Base-by-base conservation (phyloP, 176 grass and related monocot species). In the Puya raimondii region DNA sequence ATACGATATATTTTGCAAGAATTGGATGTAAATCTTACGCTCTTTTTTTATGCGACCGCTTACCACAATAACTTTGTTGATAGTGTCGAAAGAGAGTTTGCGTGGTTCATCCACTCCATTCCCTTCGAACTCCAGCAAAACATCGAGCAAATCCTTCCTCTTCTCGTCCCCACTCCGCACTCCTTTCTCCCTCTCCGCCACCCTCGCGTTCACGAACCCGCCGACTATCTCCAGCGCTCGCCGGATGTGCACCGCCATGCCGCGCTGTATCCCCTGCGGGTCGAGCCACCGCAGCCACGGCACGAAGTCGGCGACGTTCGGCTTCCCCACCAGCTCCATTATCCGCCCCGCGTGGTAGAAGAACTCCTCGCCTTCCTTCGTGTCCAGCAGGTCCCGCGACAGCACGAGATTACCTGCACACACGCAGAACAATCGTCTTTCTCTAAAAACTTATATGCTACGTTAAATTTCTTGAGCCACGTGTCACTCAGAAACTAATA, bases 271-370 rank as follows among this genome's bases (percentile, higher is more conserved):
- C 64, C 64, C 17, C 42, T 67, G 64, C 12, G n/a, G 64, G 17
- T 67, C 64, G 12, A 67, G 33, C 23, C 12, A 13, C 15, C 64
- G 23, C 11, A 67, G n/a, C 23, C 23, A 67, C 1, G 12, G 64
- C 12, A 67, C n/a, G 64, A 67, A 67, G 64, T 67, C 64, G 64
- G 64, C 2, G 23, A 67, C 42, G 64, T 67, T 67, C 3, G 64
- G 64, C 42, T 70, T 70, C 67, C 67, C 67, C 17, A 70, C 67
- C 16, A 70, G 67, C 67, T 70, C 67, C 67, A 70, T 70, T 18
- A 70, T 70, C 11, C 23, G 67, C 9, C 67, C 67, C 12, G 67
- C 67, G 49, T 70, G 67, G 67, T 49, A 49, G 49, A 70, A 70
- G 22, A 70, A n/a, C 29, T 33, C 11, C 17, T 26, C 14, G 14